Evolutionary conservation across 345 rosid species (phyloP), one percentile per base, ranked within the genome.

Genomic region (Bruguiera sexangula): DNA sequence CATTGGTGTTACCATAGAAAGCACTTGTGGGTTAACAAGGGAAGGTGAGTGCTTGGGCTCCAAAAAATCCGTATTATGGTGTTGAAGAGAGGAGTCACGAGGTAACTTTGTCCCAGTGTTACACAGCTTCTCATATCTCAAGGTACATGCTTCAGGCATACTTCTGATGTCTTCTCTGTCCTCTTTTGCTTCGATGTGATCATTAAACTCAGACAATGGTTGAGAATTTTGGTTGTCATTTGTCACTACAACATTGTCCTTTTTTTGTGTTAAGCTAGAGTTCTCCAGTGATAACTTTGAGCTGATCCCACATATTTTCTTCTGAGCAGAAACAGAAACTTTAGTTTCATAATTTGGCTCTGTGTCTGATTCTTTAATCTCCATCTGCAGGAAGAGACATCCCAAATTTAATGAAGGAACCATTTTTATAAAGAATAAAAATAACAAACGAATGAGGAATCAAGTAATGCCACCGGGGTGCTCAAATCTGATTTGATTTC

Each of bases 271-370:
- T 62, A 77, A 74, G 77, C 69, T 62, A 6, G 85, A 68, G 31
- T 78, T 72, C 18, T 73, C 83, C 61, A 85, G 67, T 19, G 86
- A 78, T 37, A 84, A 57, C 81, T 82, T 82, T 60, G 58, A 62
- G 67, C 81, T 77, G 43, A 70, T 69, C 26, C 80, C 65, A 57
- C 57, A 36, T 11, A 69, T 39, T 70, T 68, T 83, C 62, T 61
- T 66, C 27, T 79, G 74, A 69, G 55, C 58, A 27, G 63, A 31
- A 81, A 62, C 70, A 46, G 43, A 11, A 62, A 68, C 83, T 57
- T 60, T 51, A 13, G 39, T 67, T 67, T 66, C 82, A 68, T 70
- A 62, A 34, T 59, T 80, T 57, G 72, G 60, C 65, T 63, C 77
- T 66, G 39, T 69, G 27, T 64, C 74, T 11, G 54, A 51, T 51